A percentile compares a stretch with the other conserved stretches of the same genome.
These are phyloP conservation scores for Grosmannia serpens DNA, from an alignment of 2,329 filamentous ascomycete species.

Conservation along the genomic window DNA sequence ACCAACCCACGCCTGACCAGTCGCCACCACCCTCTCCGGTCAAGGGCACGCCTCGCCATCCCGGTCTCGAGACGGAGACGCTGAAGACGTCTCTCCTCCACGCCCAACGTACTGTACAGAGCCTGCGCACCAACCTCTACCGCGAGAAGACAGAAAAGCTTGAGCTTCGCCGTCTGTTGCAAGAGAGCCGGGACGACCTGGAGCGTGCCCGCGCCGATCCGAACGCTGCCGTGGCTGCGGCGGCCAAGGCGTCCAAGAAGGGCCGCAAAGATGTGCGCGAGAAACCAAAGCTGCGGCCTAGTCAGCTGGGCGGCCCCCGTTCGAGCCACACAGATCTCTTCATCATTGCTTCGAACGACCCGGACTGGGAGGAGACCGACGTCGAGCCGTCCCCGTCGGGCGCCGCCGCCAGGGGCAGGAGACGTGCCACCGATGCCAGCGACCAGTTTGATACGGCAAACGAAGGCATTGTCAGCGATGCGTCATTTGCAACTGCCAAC, in stretches of 20 bases:
- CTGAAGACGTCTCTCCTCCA: slow-evolving; percentile 89
- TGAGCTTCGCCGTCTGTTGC: slow-evolving; percentile 86
- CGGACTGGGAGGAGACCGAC: slow-evolving; percentile 76
- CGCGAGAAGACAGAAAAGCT: slow-evolving; percentile 98
- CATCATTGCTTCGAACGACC: slow-evolving; percentile 48
- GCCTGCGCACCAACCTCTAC: slow-evolving; percentile 86
- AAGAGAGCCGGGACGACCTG: slow-evolving; percentile 87
- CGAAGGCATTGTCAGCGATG: slow-evolving; percentile 49
- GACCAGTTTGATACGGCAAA: slow-evolving; percentile 75
- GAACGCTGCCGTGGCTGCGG: slow-evolving; percentile 13
- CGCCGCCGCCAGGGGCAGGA: slow-evolving; percentile 16
- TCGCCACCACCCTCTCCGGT: slow-evolving; percentile 83
- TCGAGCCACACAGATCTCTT: slow-evolving; percentile 68
- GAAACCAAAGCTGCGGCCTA: slow-evolving; percentile 54
- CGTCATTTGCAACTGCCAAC: slow-evolving; percentile 56
- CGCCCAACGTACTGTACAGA: slow-evolving; percentile 93
- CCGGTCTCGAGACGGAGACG: slow-evolving; percentile 88
- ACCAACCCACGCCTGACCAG: slow-evolving; percentile 70
- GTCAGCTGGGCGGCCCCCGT: slow-evolving; percentile 66
- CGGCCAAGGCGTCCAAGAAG: slow-evolving; percentile 38
- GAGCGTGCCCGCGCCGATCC: slow-evolving; percentile 54
- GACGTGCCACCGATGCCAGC: slow-evolving; percentile 33
- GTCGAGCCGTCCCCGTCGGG: slow-evolving; percentile 41
- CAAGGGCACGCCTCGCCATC: slow-evolving; percentile 84
- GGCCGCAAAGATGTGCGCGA: slow-evolving; percentile 55